Conservation (phyloP, 495 filamentous ascomycete genomes). For the Aspergillus homomorphus region DNA sequence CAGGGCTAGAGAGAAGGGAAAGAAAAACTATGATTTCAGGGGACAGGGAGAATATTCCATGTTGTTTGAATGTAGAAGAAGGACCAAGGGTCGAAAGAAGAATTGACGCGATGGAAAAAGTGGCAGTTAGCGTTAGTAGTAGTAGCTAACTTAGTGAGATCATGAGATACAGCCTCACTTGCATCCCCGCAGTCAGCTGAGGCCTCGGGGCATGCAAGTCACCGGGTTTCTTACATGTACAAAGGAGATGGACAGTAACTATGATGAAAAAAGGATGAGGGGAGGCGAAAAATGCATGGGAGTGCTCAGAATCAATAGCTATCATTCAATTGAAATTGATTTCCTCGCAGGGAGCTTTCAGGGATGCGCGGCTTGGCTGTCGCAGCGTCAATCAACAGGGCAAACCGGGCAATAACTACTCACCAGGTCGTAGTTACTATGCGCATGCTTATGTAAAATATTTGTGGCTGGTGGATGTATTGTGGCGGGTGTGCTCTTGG, state of each 20-base stretch:
- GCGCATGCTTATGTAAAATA: not conserved
- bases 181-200: constrained; percentile 26
- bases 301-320: no score
- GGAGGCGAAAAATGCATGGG: not conserved
- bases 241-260: not conserved
- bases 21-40: not conserved
- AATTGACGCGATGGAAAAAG: not conserved
- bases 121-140: not conserved
- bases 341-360: no score
- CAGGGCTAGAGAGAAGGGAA: constrained; percentile 8
- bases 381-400: no score
- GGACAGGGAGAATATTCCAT: constrained; percentile 12
- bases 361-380: no score
- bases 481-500: not conserved
- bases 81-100: not conserved
- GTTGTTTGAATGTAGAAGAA: constrained; percentile 1
- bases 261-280: not conserved
- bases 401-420: not conserved
- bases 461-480: not conserved
- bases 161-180: constrained; percentile 20
- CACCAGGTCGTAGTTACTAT: no score
- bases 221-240: constrained; percentile 5
- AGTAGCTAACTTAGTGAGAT: constrained; percentile 12
- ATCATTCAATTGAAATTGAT: not conserved
- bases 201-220: constrained; percentile 7